These are phyloP conservation scores for Trichoderma erinaceum DNA, from an alignment of 495 filamentous ascomycete species.

Conservation along the genomic window DNA sequence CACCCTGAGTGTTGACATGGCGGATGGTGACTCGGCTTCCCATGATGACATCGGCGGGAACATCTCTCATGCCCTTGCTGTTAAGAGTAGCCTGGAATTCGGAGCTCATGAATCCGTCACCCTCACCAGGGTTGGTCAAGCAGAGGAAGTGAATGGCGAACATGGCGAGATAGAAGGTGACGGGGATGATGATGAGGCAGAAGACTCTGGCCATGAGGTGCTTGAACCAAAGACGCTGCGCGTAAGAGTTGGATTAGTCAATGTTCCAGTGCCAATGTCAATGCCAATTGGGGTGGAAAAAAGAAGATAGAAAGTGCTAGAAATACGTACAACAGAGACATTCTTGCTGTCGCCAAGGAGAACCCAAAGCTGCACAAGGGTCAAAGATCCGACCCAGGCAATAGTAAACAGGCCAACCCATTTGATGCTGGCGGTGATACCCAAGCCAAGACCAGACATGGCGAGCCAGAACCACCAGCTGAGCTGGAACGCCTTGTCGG, in stretches of 20 bases:
- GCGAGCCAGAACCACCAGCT: constrained; percentile 98
- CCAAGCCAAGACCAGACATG: constrained; percentile 78
- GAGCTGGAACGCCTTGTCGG: constrained; percentile 72
- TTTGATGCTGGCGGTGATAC: constrained; percentile 92
- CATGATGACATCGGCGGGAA: constrained; percentile 83
- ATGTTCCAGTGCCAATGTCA: background rate
- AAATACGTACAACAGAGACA: constrained; percentile 59
- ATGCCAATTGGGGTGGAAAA: background rate
- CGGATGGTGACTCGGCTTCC: constrained; percentile 81
- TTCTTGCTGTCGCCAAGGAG: constrained; percentile 80
- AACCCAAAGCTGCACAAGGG: constrained; percentile 87
- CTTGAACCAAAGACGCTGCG: constrained; percentile 78
- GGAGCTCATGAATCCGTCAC: constrained; percentile 98
- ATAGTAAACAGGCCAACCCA: constrained; percentile 99
- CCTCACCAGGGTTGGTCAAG: constrained; percentile 89
- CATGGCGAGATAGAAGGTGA: constrained; percentile 89
- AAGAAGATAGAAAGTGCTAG: background rate
- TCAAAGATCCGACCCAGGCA: constrained; percentile 93
- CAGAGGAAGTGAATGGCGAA: constrained; percentile 94
- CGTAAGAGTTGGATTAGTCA: background rate
- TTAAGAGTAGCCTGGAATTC: constrained; percentile 98
- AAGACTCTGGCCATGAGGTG: constrained; percentile 88
- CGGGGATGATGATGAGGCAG: constrained; percentile 85
- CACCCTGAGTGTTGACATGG: constrained; percentile 94
- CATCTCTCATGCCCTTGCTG: constrained; percentile 91